phyloP scores from a whole-genome alignment of 352 stramenopile species.

The Globisporangium perplexum region DNA sequence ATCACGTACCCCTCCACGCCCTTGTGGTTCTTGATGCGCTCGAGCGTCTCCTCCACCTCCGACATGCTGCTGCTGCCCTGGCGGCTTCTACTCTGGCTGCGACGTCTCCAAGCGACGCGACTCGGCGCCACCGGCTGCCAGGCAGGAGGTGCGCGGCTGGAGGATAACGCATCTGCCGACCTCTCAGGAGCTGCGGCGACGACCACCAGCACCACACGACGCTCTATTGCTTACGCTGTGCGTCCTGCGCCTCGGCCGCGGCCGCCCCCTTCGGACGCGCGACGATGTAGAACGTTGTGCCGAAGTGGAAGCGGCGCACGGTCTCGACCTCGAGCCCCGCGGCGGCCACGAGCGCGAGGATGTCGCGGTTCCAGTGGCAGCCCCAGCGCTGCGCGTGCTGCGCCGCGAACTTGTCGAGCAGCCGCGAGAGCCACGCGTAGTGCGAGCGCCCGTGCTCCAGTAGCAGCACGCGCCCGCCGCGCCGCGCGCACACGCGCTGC shows the following conservation, averaged over 20 bases:
- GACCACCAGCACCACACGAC: too few species aligned
- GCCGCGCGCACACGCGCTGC: constrained; percentile 87
- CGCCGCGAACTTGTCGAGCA: constrained; percentile 92
- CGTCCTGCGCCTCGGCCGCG: not conserved
- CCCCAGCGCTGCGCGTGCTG: constrained; percentile 93
- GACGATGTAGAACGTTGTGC: constrained; percentile 91
- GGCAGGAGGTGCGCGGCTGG: too few species aligned
- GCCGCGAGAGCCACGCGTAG: constrained; percentile 85
- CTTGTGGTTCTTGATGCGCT: constrained; percentile 93
- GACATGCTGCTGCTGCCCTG: too few species aligned
- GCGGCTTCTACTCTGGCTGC: not conserved
- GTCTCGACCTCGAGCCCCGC: constrained; percentile 85
- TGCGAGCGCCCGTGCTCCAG: constrained; percentile 93
- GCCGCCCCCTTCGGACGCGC: constrained; percentile 27
- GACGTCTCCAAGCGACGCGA: too few species aligned
- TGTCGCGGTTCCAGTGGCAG: constrained; percentile 96
- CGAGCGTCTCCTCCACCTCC: constrained; percentile 93
- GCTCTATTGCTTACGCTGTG: not conserved
- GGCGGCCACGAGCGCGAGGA: constrained; percentile 81
- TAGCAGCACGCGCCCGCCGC: constrained; percentile 82
- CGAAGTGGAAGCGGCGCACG: constrained; percentile 92
- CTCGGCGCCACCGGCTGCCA: too few species aligned
- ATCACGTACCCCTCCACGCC: constrained; percentile 95
- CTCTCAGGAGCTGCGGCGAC: too few species aligned
- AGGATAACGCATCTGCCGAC: too few species aligned